Conservation (phyloP, 345 rosid genomes). For the Kandelia obovata region DNA sequence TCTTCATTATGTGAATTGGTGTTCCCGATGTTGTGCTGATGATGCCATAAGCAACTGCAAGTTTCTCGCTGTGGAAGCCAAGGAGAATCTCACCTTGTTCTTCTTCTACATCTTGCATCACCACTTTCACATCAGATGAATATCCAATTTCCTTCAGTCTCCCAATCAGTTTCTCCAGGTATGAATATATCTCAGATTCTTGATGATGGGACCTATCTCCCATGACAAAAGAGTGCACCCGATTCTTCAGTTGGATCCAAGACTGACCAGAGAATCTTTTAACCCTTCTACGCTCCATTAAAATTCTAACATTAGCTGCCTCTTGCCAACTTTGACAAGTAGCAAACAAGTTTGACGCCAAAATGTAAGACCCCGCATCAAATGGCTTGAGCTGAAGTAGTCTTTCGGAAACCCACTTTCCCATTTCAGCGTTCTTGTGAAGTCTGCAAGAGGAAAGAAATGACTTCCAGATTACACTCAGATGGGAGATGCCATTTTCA, state of each 20-base stretch:
- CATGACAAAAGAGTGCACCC: conserved; percentile 29
- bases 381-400: conserved; percentile 32
- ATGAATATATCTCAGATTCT: conserved; percentile 19
- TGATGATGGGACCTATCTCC: conserved; percentile 41
- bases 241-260: conserved; percentile 46
- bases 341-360: conserved; percentile 40
- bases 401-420: conserved; percentile 40
- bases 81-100: conserved; percentile 38
- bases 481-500: conserved; percentile 35
- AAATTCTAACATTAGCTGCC: conserved; percentile 34
- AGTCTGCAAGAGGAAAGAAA: conserved; percentile 50
- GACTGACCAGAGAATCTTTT: conserved; percentile 49
- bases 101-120: conserved; percentile 42
- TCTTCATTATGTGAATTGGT: conserved; percentile 36
- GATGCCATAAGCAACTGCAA: conserved; percentile 38
- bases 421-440: conserved; percentile 35
- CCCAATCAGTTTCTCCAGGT: conserved; percentile 33
- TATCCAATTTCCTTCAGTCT: conserved; percentile 38
- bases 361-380: conserved; percentile 43
- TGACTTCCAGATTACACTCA: conserved; percentile 43
- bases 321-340: conserved; percentile 39
- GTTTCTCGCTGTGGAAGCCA: conserved; percentile 43
- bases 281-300: conserved; percentile 40
- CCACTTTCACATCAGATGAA: conserved; percentile 21
- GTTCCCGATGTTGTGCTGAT: conserved; percentile 22